These are phyloP conservation scores for Leavenworthia alabamica DNA, from an alignment of 345 rosid genomes.

Conservation along the genomic window DNA sequence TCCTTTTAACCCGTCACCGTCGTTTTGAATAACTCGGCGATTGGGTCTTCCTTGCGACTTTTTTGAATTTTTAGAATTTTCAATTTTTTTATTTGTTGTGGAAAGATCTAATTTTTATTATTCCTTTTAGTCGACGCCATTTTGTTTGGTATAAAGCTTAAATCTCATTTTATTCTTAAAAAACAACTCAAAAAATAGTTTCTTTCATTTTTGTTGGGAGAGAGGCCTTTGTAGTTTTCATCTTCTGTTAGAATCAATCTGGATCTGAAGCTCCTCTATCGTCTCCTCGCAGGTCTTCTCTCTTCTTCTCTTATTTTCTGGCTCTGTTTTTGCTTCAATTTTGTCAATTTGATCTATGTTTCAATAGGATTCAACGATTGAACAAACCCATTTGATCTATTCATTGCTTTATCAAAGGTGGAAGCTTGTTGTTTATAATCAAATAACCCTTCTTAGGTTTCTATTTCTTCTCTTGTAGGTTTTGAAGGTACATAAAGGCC, in stretches of 20 bases:
- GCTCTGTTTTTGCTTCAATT: not conserved
- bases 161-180: conserved; percentile 16
- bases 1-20: conserved; percentile 23
- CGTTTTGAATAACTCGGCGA: conserved; percentile 23
- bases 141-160: conserved; percentile 28
- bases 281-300: conserved; percentile 11
- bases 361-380: not conserved
- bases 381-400: not conserved
- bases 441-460: not conserved
- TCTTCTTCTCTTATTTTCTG: not conserved
- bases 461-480: conserved; percentile 10
- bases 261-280: conserved; percentile 31
- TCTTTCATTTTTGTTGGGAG: conserved; percentile 6
- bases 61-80: not conserved
- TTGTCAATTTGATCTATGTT: conserved; percentile 5
- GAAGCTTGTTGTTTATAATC: not conserved
- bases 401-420: not conserved
- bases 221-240: conserved; percentile 20
- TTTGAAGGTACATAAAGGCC: conserved; percentile 18
- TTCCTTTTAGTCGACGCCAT: conserved; percentile 13
- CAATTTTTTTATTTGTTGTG: not conserved
- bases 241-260: conserved; percentile 28
- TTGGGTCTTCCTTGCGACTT: conserved; percentile 16
- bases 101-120: conserved; percentile 10
- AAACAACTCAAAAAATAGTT: not conserved